phyloP scores from a whole-genome alignment of 2,329 filamentous ascomycete species.

The Scortechinia acanthostroma region DNA sequence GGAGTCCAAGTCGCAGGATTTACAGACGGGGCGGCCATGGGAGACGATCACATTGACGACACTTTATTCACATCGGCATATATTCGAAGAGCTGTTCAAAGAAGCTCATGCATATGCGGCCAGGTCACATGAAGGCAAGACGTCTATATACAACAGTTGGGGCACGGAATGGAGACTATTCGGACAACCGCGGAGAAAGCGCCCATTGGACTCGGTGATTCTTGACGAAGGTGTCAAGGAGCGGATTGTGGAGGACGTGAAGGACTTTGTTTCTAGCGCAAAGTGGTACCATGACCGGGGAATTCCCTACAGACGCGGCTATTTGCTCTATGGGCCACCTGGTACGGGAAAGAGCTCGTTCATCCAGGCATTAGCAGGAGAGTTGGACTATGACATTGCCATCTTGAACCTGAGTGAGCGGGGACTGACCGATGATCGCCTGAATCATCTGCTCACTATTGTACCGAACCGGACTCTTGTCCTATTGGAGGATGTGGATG shows the following conservation, averaged over 20 bases:
- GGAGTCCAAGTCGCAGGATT: constrained; percentile 44
- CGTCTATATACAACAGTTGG: constrained; percentile 59
- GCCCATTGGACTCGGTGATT: constrained; percentile 58
- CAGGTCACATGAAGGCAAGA: constrained; percentile 59
- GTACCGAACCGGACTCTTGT: constrained; percentile 58
- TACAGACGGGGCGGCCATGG: constrained; percentile 52
- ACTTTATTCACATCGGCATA: constrained; percentile 53
- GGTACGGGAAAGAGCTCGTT: constrained; percentile 67
- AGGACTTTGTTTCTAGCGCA: constrained; percentile 50
- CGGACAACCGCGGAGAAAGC: constrained; percentile 55
- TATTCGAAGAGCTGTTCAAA: constrained; percentile 59
- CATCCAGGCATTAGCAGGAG: constrained; percentile 62
- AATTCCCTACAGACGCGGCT: constrained; percentile 64
- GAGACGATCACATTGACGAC: constrained; percentile 65
- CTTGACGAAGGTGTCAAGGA: constrained; percentile 59
- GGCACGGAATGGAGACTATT: constrained; percentile 56
- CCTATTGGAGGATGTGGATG: constrained; percentile 62
- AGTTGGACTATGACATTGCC: constrained; percentile 64
- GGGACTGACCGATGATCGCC: constrained; percentile 59
- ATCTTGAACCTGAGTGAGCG: constrained; percentile 63
- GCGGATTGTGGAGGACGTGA: constrained; percentile 52
- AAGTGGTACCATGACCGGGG: constrained; percentile 65
- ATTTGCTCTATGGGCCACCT: constrained; percentile 59
- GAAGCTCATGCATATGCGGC: constrained; percentile 57
- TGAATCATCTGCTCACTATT: constrained; percentile 59